phyloP scores from a whole-genome alignment of 176 grass and related monocot genomes.

The Saccharum officinarum region DNA sequence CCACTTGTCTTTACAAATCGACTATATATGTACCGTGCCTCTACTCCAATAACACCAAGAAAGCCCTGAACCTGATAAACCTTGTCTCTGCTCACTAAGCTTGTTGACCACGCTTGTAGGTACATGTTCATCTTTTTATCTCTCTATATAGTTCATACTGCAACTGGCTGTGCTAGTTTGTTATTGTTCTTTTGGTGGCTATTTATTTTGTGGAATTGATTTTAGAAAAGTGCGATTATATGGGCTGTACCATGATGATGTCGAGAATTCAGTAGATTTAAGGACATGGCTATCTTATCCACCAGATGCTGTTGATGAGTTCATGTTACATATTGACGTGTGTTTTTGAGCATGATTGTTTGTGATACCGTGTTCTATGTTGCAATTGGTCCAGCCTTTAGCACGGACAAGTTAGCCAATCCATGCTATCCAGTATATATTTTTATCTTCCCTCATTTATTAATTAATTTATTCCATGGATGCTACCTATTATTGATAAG shows the following conservation, averaged over 20 bases:
- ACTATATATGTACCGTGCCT: slow-evolving; percentile 17
- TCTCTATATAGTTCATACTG: background rate
- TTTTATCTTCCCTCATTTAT: background rate
- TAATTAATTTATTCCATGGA: background rate
- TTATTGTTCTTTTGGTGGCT: background rate
- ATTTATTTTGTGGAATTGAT: background rate
- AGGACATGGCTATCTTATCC: background rate
- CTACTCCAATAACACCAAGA: background rate
- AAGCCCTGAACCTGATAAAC: background rate
- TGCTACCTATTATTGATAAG: slow-evolving; percentile 12
- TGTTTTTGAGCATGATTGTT: background rate
- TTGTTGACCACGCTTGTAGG: background rate
- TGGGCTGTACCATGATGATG: background rate
- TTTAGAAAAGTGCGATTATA: background rate
- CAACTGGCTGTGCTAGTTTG: slow-evolving; percentile 4
- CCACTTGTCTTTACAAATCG: background rate
- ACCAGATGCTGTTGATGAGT: background rate
- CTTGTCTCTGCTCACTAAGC: background rate
- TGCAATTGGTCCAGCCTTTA: background rate
- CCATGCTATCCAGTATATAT: background rate
- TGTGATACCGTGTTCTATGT: background rate
- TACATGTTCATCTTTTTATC: background rate
- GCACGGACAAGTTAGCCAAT: background rate
- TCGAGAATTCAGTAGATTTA: background rate
- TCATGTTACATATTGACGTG: background rate